Conservation (phyloP, 2,329 filamentous ascomycete species). For the Aspergillus sp. region DNA sequence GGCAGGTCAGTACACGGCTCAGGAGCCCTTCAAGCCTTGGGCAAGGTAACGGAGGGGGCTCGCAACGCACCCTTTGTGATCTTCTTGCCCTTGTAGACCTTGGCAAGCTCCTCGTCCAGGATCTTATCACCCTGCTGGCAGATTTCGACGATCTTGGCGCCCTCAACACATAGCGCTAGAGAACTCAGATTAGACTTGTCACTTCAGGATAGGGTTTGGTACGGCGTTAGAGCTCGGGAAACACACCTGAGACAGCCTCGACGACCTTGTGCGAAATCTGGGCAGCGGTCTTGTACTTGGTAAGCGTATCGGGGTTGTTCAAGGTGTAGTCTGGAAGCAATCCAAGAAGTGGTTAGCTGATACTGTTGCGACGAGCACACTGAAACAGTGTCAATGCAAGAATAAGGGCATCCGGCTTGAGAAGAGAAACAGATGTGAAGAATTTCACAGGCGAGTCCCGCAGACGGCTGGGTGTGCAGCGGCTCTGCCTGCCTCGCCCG, state of each 20-base stretch:
- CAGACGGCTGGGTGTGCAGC: conserved; percentile 1
- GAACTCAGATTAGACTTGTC: conserved; percentile 21
- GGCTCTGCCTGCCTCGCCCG: conserved; percentile 2
- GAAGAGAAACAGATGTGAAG: not conserved
- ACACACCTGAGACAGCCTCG: conserved; percentile 69
- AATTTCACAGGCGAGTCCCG: not conserved
- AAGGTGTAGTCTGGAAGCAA: conserved; percentile 72
- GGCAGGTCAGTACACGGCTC: conserved; percentile 22
- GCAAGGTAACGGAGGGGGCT: not conserved
- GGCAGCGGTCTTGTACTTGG: conserved; percentile 98
- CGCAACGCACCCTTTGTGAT: conserved; percentile 73
- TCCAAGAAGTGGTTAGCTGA: conserved; percentile 18
- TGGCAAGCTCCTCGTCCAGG: conserved; percentile 85
- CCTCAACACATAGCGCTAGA: conserved; percentile 69
- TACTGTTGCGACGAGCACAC: conserved; percentile 6
- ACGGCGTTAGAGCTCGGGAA: not conserved
- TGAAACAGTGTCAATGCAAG: not conserved
- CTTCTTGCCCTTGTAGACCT: conserved; percentile 99
- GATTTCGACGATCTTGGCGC: conserved; percentile 88
- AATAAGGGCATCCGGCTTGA: not conserved
- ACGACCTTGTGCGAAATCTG: conserved; percentile 95
- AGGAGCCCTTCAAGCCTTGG: not conserved
- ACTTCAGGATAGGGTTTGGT: not conserved
- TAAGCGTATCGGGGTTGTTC: conserved; percentile 89
- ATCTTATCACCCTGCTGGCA: conserved; percentile 96